Conservation (phyloP, 177 flowering plant genomes). For the Vitis hybrid region DNA sequence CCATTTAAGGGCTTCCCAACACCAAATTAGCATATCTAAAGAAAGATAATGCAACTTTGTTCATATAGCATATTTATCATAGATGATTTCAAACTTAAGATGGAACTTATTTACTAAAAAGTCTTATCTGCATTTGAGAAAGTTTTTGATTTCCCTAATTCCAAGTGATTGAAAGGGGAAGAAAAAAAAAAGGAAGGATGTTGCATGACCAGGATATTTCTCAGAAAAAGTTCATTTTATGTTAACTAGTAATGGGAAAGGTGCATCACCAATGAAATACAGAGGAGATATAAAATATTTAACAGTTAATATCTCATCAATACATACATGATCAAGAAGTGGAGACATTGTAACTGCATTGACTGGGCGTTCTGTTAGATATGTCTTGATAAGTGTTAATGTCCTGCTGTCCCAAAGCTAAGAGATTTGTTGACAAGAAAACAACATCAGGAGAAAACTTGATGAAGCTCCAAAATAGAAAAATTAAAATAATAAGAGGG, state of each 20-base stretch:
- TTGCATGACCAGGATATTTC: not conserved
- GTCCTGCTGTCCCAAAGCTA: slow-evolving; percentile 97
- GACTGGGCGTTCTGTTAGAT: slow-evolving; percentile 86
- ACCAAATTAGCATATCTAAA: not conserved
- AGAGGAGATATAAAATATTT: not conserved
- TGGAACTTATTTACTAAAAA: not conserved
- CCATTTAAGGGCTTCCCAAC: not conserved
- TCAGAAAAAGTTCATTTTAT: not conserved
- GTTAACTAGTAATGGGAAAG: not conserved
- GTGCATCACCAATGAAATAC: not conserved
- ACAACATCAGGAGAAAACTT: not conserved
- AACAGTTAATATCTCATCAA: not conserved
- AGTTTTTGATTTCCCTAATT: not conserved
- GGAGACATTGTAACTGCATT: slow-evolving; percentile 97
- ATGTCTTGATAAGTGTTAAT: slow-evolving; percentile 79
- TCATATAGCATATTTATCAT: no score
- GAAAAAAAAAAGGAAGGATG: not conserved
- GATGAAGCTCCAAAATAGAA: not conserved
- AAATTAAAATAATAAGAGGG: not conserved
- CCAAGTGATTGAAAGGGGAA: not conserved
- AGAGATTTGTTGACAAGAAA: slow-evolving; percentile 1
- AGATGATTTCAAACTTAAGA: not conserved
- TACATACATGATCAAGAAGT: slow-evolving; percentile 87
- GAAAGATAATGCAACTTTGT: not conserved
- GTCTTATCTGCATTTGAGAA: not conserved